Percentiles rank a stretch among this genome's conserved stretches.
Evolutionary conservation across 2,329 filamentous ascomycete genomes (phyloP).

Genomic region (Penicillium sp.): DNA sequence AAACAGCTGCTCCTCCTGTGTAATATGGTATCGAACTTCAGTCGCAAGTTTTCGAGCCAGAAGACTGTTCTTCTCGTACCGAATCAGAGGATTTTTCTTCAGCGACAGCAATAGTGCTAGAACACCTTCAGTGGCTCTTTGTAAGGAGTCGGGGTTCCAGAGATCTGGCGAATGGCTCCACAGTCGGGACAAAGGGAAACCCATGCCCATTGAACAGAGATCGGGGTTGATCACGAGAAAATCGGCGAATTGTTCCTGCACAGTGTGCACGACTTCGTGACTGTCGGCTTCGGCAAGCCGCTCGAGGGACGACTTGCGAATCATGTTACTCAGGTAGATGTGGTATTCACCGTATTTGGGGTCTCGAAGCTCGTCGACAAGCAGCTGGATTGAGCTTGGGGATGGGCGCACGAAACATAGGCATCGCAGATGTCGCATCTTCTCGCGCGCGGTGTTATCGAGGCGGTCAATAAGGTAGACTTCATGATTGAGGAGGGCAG

Average conservation of each 20-base stretch:
- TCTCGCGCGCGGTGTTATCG: conserved; percentile 85
- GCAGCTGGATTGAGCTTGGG: conserved; percentile 83
- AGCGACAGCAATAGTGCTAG: conserved; percentile 80
- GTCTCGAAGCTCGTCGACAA: conserved; percentile 93
- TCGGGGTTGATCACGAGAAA: conserved; percentile 95
- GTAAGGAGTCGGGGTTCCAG: conserved; percentile 87
- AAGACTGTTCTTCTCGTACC: conserved; percentile 87
- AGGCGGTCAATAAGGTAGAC: conserved; percentile 96
- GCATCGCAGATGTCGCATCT: conserved; percentile 95
- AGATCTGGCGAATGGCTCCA: conserved; percentile 79
- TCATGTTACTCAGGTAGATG: conserved; percentile 95
- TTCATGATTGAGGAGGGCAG: conserved; percentile 89
- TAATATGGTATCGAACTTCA: conserved; percentile 88
- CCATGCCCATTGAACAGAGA: conserved; percentile 75
- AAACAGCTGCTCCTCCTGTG: conserved; percentile 93
- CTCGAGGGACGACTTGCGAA: conserved; percentile 94
- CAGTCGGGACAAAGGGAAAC: conserved; percentile 69
- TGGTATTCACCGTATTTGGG: conserved; percentile 98
- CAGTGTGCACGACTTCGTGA: conserved; percentile 89
- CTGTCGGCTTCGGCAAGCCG: conserved; percentile 94
- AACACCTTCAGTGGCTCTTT: conserved; percentile 81
- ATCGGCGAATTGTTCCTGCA: conserved; percentile 96
- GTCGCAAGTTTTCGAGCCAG: conserved; percentile 89
- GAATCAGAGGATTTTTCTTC: conserved; percentile 94
- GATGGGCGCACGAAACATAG: conserved; percentile 91